Conservation (phyloP, 2,329 filamentous ascomycete genomes). For the Aspergillus sp. region DNA sequence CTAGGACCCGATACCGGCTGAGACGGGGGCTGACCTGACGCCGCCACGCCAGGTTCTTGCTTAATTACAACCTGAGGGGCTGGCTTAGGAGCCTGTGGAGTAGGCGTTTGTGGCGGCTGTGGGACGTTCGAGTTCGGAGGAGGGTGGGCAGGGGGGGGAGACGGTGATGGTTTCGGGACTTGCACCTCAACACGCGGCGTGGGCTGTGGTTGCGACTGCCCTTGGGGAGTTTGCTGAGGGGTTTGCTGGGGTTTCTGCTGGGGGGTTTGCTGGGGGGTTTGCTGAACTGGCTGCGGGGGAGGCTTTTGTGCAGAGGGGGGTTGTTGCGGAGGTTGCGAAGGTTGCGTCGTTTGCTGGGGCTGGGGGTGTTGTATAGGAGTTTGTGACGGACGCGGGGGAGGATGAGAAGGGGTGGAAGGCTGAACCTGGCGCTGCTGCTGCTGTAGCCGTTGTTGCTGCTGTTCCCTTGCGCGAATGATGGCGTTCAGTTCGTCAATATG, state of each 20-base stretch:
- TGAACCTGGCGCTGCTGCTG: constrained; percentile 29
- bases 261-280: constrained; percentile 10
- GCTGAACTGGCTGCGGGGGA: constrained; percentile 11
- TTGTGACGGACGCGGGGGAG: constrained; percentile 23
- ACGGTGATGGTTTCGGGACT: constrained; percentile 15
- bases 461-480: constrained; percentile 49
- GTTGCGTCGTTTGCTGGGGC: constrained; percentile 12
- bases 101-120: constrained; percentile 18
- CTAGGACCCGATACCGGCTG: constrained; percentile 19
- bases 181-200: constrained; percentile 25
- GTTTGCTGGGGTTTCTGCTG: constrained; percentile 6
- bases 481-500: constrained; percentile 56
- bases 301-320: constrained; percentile 19
- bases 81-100: constrained; percentile 19
- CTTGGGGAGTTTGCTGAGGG: constrained; percentile 8
- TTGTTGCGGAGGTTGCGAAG: constrained; percentile 10
- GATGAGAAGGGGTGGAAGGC: constrained; percentile 19
- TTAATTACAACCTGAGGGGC: constrained; percentile 27
- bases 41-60: constrained; percentile 28
- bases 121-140: constrained; percentile 10
- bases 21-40: constrained; percentile 15
- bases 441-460: constrained; percentile 40
- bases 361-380: constrained; percentile 15
- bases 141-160: constrained; percentile 6
- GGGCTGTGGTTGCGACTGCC: constrained; percentile 13